A percentile compares a stretch with the other conserved stretches of the same genome.
Conservation (phyloP, 768 basidiomycete genomes). For the Amanita phalloides region DNA sequence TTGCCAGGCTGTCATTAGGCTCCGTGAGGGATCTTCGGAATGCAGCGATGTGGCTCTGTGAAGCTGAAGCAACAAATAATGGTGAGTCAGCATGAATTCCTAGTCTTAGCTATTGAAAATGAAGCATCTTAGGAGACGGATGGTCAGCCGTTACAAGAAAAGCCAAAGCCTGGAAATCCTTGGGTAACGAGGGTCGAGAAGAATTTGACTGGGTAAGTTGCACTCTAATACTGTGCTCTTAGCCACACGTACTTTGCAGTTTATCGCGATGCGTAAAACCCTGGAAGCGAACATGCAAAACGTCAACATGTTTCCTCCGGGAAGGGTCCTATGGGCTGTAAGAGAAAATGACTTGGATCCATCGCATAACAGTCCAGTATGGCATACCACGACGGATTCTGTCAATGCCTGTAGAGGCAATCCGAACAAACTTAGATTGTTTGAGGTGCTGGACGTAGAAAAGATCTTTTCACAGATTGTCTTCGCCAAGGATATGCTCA, state of each 20-base stretch:
- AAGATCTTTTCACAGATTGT: conserved; percentile 73
- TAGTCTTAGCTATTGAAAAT: not conserved
- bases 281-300: conserved; percentile 78
- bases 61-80: conserved; percentile 33
- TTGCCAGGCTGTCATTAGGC: conserved; percentile 69
- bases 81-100: not conserved
- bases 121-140: conserved; percentile 31
- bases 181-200: conserved; percentile 35
- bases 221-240: not conserved
- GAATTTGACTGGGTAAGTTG: conserved; percentile 44
- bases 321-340: conserved; percentile 71
- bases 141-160: conserved; percentile 34
- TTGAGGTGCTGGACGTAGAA: conserved; percentile 70
- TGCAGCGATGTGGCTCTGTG: conserved; percentile 72
- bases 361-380: conserved; percentile 25
- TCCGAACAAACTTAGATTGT: conserved; percentile 53
- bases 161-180: conserved; percentile 50
- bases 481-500: conserved; percentile 76
- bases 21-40: conserved; percentile 67
- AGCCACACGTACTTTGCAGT: conserved; percentile 27
- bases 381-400: not conserved
- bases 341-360: conserved; percentile 62
- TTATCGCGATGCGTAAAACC: conserved; percentile 72
- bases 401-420: conserved; percentile 8
- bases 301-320: conserved; percentile 65